phyloP scores from a whole-genome alignment of 2,329 filamentous ascomycete genomes.

The Penicillium sclerotiorum region DNA sequence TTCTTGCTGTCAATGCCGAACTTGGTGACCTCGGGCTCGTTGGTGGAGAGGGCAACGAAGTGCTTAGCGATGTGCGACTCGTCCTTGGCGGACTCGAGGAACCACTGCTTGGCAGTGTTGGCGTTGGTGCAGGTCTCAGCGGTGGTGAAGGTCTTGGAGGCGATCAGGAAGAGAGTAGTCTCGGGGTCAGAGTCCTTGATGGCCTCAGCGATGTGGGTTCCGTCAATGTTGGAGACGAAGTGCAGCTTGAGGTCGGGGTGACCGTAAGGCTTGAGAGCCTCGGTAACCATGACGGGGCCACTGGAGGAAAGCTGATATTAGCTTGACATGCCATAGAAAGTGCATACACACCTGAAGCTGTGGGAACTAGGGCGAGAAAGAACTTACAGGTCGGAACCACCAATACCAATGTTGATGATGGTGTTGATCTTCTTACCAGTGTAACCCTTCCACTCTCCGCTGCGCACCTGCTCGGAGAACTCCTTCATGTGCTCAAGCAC shows the following conservation, averaged over 20 bases:
- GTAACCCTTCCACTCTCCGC: slow-evolving; percentile 94
- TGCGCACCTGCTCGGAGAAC: slow-evolving; percentile 92
- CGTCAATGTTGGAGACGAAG: slow-evolving; percentile 99
- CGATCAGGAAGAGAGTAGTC: slow-evolving; percentile 97
- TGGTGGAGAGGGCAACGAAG: slow-evolving; percentile 97
- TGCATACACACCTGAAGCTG: too few relatives aligned
- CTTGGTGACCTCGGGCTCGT: slow-evolving; percentile 92
- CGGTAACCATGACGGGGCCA: slow-evolving; percentile 97
- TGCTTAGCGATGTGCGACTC: slow-evolving; percentile 83
- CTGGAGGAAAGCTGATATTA: slow-evolving; percentile 46
- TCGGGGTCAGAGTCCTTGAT: slow-evolving; percentile 87
- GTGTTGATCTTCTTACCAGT: slow-evolving; percentile 96
- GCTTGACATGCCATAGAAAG: too few relatives aligned
- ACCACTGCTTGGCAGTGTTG: slow-evolving; percentile 96
- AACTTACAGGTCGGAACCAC: slow-evolving; percentile 93
- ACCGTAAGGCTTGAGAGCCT: slow-evolving; percentile 94
- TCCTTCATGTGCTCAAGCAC: slow-evolving; percentile 98
- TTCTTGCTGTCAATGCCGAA: slow-evolving; percentile 99
- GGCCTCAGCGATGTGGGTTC: slow-evolving; percentile 95
- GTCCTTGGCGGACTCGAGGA: slow-evolving; percentile 83
- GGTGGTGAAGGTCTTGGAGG: slow-evolving; percentile 99
- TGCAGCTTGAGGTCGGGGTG: slow-evolving; percentile 84
- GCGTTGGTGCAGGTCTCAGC: slow-evolving; percentile 97
- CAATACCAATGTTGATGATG: slow-evolving; percentile 97
- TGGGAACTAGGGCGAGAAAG: background rate